Evolutionary conservation across 2,329 filamentous ascomycete species (phyloP).

Genomic region (Pseudopyrenochaeta lycopersici): DNA sequence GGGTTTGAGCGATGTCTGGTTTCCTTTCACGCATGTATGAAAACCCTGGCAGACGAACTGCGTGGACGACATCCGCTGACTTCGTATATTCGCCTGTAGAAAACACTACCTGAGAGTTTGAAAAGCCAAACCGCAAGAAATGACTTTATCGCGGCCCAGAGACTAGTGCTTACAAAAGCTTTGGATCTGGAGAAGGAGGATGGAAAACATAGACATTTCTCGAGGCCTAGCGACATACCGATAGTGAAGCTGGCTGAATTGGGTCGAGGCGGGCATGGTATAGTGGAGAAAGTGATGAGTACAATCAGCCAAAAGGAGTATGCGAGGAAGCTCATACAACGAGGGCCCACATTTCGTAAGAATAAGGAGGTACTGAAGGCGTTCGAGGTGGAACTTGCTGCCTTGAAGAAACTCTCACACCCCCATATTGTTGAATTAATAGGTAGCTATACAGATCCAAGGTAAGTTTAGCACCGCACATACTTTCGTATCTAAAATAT

Average conservation of each 20-base stretch:
- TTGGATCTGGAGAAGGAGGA: conserved; percentile 12
- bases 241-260: conserved; percentile 19
- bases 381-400: conserved; percentile 23
- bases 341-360: conserved; percentile 16
- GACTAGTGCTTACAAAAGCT: conserved; percentile 8
- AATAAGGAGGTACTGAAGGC: conserved; percentile 10
- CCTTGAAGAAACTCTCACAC: conserved; percentile 23
- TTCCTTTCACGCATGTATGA: not conserved
- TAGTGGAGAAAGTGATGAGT: conserved; percentile 30
- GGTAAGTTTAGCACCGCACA: not conserved
- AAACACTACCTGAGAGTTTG: conserved; percentile 6
- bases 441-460: conserved; percentile 43
- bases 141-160: conserved; percentile 14
- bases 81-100: not conserved
- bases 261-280: conserved; percentile 26
- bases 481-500: too few relatives aligned
- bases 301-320: conserved; percentile 27
- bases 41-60: too few relatives aligned
- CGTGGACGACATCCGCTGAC: too few relatives aligned
- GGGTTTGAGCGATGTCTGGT: not conserved
- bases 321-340: conserved; percentile 28
- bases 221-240: conserved; percentile 6
- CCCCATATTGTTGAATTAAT: conserved; percentile 29
- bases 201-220: conserved; percentile 12
- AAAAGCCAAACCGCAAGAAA: not conserved